Evolutionary conservation across 2,329 filamentous ascomycete species (phyloP), one percentile per base, ranked within the genome.

Genomic region (Teratosphaeria gauchensis): DNA sequence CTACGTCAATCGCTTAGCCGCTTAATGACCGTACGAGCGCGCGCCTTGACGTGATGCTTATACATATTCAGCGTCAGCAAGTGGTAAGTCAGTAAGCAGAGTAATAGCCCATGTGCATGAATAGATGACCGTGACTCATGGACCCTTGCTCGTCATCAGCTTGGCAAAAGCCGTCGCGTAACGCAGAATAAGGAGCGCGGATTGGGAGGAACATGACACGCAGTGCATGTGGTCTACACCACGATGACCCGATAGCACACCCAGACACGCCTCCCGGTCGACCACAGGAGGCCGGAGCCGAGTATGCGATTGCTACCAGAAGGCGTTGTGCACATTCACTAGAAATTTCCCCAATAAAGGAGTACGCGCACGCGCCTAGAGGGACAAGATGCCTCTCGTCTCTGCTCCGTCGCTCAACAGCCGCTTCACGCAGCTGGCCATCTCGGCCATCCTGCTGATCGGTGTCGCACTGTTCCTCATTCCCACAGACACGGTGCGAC

Each of bases 341-440:
- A 28, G 24, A 28, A 28, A 28, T 28, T 2, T 28, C 24, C 24
- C 24, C 24, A 28, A 28, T 28, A 28, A 28, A 28, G 24, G 24
- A 28, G 24, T 2, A 38, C 33, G 32, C 32, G 33, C 33, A 16
- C 33, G 33, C 33, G 11, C 33, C 33, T 16, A 8, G 12, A 8
- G 24, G 24, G 24, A 28, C 11, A 38, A 38, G n/a, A 64, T 64
- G 62, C 33, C 61, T 21, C 62, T 68, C 28, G 32, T 70, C 46
- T 67, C 67, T 28, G 66, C 67, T 24, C 61, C 64, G 11, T 67
- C 69, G 42, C 62, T 71, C 35, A 68, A 65, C 63, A 68, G 59
- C 59, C 69, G 70, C 56, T 64, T 71, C 59, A 61, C 64, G 21
- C 69, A 72, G 58, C 63, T 72, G 21, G 60, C 62, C 32, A 55